Evolutionary conservation across 2,329 filamentous ascomycete genomes (phyloP).

Genomic region (Stenocarpella maydis): DNA sequence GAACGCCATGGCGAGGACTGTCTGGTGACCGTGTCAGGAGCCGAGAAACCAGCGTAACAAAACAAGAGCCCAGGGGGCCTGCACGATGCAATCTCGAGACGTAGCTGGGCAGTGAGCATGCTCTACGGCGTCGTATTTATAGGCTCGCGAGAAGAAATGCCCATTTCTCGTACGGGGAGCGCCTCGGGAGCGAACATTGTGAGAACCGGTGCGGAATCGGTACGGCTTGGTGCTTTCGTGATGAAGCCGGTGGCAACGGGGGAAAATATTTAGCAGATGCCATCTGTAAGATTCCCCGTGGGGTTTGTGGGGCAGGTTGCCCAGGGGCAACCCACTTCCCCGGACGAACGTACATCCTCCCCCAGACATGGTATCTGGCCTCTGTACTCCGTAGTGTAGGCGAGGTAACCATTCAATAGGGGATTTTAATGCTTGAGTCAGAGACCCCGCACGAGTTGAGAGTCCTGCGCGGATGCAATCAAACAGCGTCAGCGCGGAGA

Average conservation of each 20-base stretch:
- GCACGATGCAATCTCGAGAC: neutral
- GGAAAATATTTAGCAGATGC: conserved; percentile 19
- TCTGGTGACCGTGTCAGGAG: neutral
- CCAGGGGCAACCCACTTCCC: neutral
- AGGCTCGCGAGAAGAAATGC: neutral
- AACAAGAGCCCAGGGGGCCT: no score
- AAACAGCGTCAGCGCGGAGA: neutral
- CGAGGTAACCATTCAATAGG: neutral
- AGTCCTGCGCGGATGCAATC: neutral
- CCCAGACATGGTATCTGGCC: neutral
- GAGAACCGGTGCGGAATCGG: neutral
- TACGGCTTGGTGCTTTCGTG: neutral
- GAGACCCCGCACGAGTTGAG: conserved; percentile 4
- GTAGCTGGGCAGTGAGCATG: no score
- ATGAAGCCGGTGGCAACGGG: neutral
- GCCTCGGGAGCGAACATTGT: neutral
- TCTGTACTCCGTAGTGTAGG: no score
- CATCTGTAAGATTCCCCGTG: neutral
- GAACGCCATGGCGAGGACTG: neutral
- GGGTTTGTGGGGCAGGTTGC: conserved; percentile 4
- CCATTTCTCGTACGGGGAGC: neutral
- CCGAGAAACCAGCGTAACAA: accelerated
- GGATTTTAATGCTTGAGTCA: no score
- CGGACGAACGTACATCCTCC: neutral
- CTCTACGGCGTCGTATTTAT: neutral